Conservation (phyloP, 2,329 filamentous ascomycete genomes). For the Aspergillus floridensis region DNA sequence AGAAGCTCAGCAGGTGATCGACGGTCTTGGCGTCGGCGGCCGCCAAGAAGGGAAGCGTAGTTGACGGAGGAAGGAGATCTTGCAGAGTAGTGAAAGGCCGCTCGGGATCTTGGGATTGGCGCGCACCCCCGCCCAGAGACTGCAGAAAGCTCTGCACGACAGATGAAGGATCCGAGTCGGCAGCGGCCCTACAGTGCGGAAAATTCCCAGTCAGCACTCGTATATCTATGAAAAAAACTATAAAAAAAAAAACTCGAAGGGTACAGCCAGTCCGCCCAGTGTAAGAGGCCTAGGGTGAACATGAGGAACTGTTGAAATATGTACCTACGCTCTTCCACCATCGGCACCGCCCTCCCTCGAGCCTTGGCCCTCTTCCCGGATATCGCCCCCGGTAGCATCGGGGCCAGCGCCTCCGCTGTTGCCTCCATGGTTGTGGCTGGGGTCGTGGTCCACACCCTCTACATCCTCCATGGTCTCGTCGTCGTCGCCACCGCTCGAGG, state of each 20-base stretch:
- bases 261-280: background rate
- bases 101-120: constrained; percentile 50
- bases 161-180: constrained; percentile 66
- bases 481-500: constrained; percentile 54
- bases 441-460: constrained; percentile 60
- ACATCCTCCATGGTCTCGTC: constrained; percentile 79
- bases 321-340: constrained; percentile 98
- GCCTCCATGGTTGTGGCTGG: constrained; percentile 57
- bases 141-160: constrained; percentile 86
- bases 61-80: constrained; percentile 76
- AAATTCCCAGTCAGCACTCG: constrained; percentile 40
- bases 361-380: constrained; percentile 83
- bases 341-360: constrained; percentile 91
- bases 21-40: constrained; percentile 62
- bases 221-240: background rate
- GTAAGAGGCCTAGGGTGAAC: constrained; percentile 11
- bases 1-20: constrained; percentile 70
- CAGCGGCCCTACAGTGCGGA: constrained; percentile 53
- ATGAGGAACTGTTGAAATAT: constrained; percentile 38
- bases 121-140: constrained; percentile 65
- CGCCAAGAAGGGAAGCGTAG: constrained; percentile 75
- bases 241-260: background rate
- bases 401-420: constrained; percentile 78
- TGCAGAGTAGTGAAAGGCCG: constrained; percentile 77
- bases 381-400: constrained; percentile 84